Conservation (phyloP, 225 moss, liverwort and hornwort species). For the Rhytidiadelphus loreus region DNA sequence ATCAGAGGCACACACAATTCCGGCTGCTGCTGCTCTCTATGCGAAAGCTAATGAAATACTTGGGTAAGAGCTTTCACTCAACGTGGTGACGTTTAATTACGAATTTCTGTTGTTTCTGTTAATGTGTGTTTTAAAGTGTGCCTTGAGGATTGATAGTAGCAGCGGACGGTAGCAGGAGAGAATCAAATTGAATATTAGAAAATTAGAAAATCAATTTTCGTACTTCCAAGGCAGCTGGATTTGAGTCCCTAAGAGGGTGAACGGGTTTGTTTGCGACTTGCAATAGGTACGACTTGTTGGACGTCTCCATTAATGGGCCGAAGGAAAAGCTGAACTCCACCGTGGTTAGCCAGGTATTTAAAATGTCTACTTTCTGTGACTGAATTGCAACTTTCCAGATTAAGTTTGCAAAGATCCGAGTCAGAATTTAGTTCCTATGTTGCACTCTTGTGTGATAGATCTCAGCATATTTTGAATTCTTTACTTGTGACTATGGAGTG, state of each 20-base stretch:
- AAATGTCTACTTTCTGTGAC: neutral
- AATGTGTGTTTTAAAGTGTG: neutral
- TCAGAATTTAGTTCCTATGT: neutral
- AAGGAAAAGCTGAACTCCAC: slow-evolving; percentile 97
- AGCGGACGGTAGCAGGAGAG: neutral
- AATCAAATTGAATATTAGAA: neutral
- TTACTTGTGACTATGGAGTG: neutral
- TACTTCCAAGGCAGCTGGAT: neutral
- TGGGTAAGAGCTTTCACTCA: slow-evolving; percentile 29
- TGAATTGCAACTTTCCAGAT: neutral
- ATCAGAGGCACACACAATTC: slow-evolving; percentile 73
- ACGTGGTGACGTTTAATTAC: neutral
- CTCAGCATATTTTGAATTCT: neutral
- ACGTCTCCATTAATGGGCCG: slow-evolving; percentile 92
- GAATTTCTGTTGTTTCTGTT: neutral
- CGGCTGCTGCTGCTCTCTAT: slow-evolving; percentile 81
- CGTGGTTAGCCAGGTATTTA: slow-evolving; percentile 79
- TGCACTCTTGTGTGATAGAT: too few relatives aligned
- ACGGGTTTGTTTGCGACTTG: neutral
- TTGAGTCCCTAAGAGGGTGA: neutral
- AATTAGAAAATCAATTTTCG: neutral
- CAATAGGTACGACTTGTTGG: slow-evolving; percentile 80
- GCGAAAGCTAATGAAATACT: slow-evolving; percentile 82
- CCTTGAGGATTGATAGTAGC: neutral
- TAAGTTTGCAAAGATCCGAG: neutral